Evolutionary conservation across 768 basidiomycete genomes (phyloP).

Genomic region (Leucocoprinus sp.): DNA sequence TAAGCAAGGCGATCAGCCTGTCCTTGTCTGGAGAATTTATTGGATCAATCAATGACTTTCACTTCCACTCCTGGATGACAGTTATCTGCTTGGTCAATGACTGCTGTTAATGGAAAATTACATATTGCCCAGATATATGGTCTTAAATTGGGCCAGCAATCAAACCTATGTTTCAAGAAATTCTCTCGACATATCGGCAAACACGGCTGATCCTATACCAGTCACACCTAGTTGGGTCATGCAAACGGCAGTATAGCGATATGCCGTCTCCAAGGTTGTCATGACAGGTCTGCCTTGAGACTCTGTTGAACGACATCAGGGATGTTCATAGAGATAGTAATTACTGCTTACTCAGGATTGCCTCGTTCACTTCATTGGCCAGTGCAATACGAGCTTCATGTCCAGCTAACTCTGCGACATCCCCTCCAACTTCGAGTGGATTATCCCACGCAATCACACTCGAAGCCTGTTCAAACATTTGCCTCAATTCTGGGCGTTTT

Average conservation of each 20-base stretch:
- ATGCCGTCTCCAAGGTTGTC: slow-evolving; percentile 69
- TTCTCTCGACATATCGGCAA: slow-evolving; percentile 72
- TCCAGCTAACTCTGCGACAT: slow-evolving; percentile 60
- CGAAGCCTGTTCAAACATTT: slow-evolving; percentile 66
- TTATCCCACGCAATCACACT: slow-evolving; percentile 76
- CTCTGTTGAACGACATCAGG: slow-evolving; percentile 33
- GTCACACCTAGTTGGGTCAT: slow-evolving; percentile 63
- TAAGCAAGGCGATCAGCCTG: too few relatives aligned
- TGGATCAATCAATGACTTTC: too few relatives aligned
- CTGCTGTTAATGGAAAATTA: too few relatives aligned
- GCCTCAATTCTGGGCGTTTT: slow-evolving; percentile 51
- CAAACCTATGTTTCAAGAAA: slow-evolving; percentile 39
- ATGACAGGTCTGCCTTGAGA: slow-evolving; percentile 68
- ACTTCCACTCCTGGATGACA: too few relatives aligned
- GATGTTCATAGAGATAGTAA: background rate
- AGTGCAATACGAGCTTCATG: slow-evolving; percentile 56
- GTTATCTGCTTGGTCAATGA: too few relatives aligned
- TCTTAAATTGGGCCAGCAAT: background rate
- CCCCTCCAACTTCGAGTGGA: slow-evolving; percentile 58
- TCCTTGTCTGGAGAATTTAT: too few relatives aligned
- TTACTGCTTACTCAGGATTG: slow-evolving; percentile 60
- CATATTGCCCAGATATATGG: too few relatives aligned
- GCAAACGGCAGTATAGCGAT: slow-evolving; percentile 64
- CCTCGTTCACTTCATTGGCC: slow-evolving; percentile 73
- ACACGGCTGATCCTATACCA: slow-evolving; percentile 72